Conservation (phyloP, 2,329 filamentous ascomycete species). For the Ceratocystis huliohia region DNA sequence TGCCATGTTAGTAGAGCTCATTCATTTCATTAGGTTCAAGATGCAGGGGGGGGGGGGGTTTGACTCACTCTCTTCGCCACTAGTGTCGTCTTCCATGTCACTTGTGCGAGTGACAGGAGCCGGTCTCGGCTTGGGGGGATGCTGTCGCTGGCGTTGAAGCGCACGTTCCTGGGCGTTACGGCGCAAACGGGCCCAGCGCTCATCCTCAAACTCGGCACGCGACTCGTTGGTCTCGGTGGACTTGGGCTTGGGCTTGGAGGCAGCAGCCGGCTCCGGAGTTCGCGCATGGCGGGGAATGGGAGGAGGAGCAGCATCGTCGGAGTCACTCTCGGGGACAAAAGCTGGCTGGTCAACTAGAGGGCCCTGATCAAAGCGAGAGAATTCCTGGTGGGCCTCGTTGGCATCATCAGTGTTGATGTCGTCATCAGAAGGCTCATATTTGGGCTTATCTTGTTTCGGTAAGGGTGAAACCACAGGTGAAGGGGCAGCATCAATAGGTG, state of each 20-base stretch:
- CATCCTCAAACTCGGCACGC: slow-evolving; percentile 38
- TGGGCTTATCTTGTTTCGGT: slow-evolving; percentile 26
- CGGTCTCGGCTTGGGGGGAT: slow-evolving; percentile 37
- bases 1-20: slow-evolving; percentile 23
- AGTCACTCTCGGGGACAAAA: slow-evolving; percentile 51
- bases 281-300: slow-evolving; percentile 37
- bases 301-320: slow-evolving; percentile 38
- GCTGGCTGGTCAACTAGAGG: slow-evolving; percentile 77
- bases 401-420: slow-evolving; percentile 48
- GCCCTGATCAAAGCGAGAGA: slow-evolving; percentile 70
- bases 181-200: slow-evolving; percentile 91
- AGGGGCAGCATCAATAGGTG: slow-evolving; percentile 15
- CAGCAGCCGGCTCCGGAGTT: slow-evolving; percentile 23
- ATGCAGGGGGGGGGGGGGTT: background rate
- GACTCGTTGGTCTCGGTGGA: slow-evolving; percentile 25
- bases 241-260: slow-evolving; percentile 24
- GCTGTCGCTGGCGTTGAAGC: slow-evolving; percentile 50
- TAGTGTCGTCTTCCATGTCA: slow-evolving; percentile 74
- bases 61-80: slow-evolving; percentile 80
- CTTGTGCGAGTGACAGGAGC: slow-evolving; percentile 6
- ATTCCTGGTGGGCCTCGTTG: slow-evolving; percentile 46
- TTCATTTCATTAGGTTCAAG: background rate
- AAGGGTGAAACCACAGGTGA: slow-evolving; percentile 15
- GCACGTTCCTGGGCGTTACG: slow-evolving; percentile 85
- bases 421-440: slow-evolving; percentile 38